Evolutionary conservation across 345 rosid species (phyloP), one percentile per base, ranked within the genome.

Genomic region (Pistacia atlantica): DNA sequence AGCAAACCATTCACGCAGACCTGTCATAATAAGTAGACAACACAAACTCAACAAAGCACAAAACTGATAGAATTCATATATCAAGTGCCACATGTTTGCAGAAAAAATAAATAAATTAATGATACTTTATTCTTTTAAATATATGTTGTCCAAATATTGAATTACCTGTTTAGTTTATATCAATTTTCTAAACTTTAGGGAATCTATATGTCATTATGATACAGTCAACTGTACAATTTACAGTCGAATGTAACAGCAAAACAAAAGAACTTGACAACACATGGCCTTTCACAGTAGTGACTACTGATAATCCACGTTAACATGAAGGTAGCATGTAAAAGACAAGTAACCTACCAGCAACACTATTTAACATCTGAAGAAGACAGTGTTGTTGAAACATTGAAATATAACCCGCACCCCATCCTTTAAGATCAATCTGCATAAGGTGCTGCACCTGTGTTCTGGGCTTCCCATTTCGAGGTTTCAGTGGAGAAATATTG

Each of bases 361-460:
- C 99, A 79, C 94, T 92, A 82, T 97, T 97, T 70, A 97, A 86
- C 95, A 97, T 87, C 84, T 97, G 99, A 82, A 94, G 96, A 79
- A 97, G 98, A 88, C 98, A 94, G 80, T 97, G 93, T 61, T 97
- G 99, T 84, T 94, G 97, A 87, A 91, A 97, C 46, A 98, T 89
- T 65, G 99, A 88, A 84, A 84, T 33, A 85, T 94, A 97, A 80
- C 98, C 98, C 49, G 79, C 89, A 61, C 91, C 97, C 99, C 99
- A 94, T 62, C 99, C 99, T 89, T 97, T 97, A 11, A 97, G 86
- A 90, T 97, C 99, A 65, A 97, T 87, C 84, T 97, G 98, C 91
- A 94, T 92, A 57, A 97, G 97, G 79, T 94, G 94, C 79, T 97
- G 98, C 77, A 97, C 97, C 84, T 91, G 98, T 31, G 98, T 78